These are phyloP conservation scores for Fraxinus pennsylvanica DNA, from an alignment of 257 asterid species.

Conservation along the genomic window DNA sequence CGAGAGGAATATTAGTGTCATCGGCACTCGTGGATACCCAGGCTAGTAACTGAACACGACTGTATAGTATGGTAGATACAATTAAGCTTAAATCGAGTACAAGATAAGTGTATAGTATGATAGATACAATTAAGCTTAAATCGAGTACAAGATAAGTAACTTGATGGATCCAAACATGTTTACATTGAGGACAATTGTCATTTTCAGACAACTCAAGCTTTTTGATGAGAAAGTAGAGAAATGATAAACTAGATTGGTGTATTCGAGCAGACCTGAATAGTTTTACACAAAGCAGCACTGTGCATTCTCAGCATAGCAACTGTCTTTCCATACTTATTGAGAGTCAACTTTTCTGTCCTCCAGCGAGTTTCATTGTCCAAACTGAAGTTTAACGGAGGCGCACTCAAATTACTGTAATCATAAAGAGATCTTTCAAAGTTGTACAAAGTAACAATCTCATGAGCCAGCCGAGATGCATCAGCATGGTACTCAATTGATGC, in stretches of 20 bases:
- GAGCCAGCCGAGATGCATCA: slow-evolving; percentile 97
- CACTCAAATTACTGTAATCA: slow-evolving; percentile 30
- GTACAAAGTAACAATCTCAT: slow-evolving; percentile 81
- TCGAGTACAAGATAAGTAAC: no score
- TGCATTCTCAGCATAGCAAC: slow-evolving; percentile 68
- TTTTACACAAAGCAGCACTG: slow-evolving; percentile 77
- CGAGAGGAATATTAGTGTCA: background rate
- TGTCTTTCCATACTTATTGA: slow-evolving; percentile 64
- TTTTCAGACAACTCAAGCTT: background rate
- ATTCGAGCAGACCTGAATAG: slow-evolving; percentile 62
- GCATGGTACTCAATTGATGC: slow-evolving; percentile 88
- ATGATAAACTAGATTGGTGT: background rate
- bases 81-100: no score
- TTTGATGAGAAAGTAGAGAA: background rate
- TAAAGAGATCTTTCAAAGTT: slow-evolving; percentile 53
- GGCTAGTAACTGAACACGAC: no score
- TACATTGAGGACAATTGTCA: background rate
- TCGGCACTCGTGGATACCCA: background rate
- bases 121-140: no score
- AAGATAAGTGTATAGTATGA: background rate
- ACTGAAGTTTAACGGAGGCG: slow-evolving; percentile 40
- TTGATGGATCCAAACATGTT: background rate
- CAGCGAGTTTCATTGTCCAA: slow-evolving; percentile 21
- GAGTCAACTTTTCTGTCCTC: slow-evolving; percentile 54
- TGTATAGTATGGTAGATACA: background rate